phyloP scores from a whole-genome alignment of 352 stramenopile species.

The Aphanomyces stellatus region DNA sequence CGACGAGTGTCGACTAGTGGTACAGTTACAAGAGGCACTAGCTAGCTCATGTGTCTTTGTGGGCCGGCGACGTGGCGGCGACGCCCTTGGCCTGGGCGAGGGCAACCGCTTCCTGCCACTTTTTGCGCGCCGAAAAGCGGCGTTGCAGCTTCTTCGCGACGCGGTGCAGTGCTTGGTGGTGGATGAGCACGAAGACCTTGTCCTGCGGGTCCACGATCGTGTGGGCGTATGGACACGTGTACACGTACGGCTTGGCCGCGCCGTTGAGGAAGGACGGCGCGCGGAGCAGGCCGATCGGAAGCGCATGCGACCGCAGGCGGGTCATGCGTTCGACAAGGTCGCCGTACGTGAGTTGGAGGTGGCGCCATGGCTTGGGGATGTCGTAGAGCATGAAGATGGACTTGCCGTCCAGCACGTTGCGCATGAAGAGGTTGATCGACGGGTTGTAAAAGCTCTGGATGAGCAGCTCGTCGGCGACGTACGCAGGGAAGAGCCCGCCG shows the following conservation, averaged over 20 bases:
- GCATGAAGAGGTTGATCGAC: slow-evolving; percentile 76
- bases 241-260: slow-evolving; percentile 69
- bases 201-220: slow-evolving; percentile 57
- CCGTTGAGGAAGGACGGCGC: slow-evolving; percentile 35
- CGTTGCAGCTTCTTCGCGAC: slow-evolving; percentile 71
- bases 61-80: not conserved
- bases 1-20: too few relatives aligned
- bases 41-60: too few relatives aligned
- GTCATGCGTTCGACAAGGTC: slow-evolving; percentile 76
- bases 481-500: slow-evolving; percentile 68
- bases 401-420: slow-evolving; percentile 73
- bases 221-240: slow-evolving; percentile 57
- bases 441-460: slow-evolving; percentile 85
- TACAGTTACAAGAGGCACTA: too few relatives aligned
- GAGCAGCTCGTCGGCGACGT: slow-evolving; percentile 67
- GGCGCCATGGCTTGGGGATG: slow-evolving; percentile 46
- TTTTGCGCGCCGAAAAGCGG: slow-evolving; percentile 27
- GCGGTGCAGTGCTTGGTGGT: slow-evolving; percentile 58
- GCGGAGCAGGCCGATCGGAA: slow-evolving; percentile 72
- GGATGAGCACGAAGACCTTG: slow-evolving; percentile 78
- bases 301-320: slow-evolving; percentile 45
- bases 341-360: slow-evolving; percentile 42
- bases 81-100: not conserved
- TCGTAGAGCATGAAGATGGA: slow-evolving; percentile 82
- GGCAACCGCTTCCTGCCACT: not conserved